phyloP scores from a whole-genome alignment of 208 protist genomes.

The Crithidia mellificae region DNA sequence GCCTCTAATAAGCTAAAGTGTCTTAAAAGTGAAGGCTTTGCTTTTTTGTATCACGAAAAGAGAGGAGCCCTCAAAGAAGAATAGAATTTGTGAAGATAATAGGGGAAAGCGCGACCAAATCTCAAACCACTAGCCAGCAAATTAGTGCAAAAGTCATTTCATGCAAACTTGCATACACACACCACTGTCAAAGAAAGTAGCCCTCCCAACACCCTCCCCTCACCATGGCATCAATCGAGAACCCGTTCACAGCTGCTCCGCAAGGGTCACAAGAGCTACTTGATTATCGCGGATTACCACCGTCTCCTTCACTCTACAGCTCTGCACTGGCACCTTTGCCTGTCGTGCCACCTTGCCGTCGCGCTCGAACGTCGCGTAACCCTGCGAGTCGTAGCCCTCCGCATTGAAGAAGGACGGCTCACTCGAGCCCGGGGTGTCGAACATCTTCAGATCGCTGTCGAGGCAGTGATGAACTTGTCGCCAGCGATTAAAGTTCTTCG shows the following conservation, averaged over 20 bases:
- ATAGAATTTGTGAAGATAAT: no score
- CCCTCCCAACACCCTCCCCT: no score
- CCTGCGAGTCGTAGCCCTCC: conserved; percentile 72
- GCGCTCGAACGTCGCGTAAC: conserved; percentile 79
- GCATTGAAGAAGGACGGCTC: conserved; percentile 29
- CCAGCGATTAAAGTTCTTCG: conserved; percentile 67
- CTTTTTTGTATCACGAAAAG: no score
- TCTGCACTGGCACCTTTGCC: conserved; percentile 44
- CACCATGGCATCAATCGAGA: no score
- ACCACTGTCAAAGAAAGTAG: no score
- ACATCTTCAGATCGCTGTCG: conserved; percentile 28
- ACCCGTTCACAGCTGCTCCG: conserved; percentile 54
- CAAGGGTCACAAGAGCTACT: conserved; percentile 61
- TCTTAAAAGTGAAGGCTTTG: no score
- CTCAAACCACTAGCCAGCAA: no score
- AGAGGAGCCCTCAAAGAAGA: no score
- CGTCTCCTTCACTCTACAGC: conserved; percentile 62
- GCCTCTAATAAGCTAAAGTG: no score
- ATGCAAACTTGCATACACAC: no score
- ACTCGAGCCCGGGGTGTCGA: background rate
- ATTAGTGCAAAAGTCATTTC: no score
- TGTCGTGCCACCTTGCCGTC: conserved; percentile 61
- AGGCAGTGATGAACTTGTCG: conserved; percentile 73
- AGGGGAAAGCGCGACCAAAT: no score
- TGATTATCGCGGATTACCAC: conserved; percentile 61